Conservation (phyloP, 2,329 filamentous ascomycete genomes). For the Fusarium pseudonygamai region DNA sequence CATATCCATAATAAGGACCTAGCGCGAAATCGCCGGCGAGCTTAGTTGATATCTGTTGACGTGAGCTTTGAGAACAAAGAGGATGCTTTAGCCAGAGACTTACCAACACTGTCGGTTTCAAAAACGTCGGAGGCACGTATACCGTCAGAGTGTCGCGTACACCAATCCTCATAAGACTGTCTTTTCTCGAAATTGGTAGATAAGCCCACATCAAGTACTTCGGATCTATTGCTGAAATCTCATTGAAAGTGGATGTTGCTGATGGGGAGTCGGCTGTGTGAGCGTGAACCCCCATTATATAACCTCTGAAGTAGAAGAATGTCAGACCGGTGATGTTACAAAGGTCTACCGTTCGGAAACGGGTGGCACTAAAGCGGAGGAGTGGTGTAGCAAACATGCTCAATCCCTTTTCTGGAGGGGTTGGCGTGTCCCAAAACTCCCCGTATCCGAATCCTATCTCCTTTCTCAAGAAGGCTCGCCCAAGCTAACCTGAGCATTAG, state of each 20-base stretch:
- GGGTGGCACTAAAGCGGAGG: rapidly evolving
- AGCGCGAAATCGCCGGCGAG: not conserved
- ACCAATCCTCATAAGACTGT: not conserved
- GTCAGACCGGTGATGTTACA: not conserved
- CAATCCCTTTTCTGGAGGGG: not conserved
- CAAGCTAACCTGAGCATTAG: not conserved
- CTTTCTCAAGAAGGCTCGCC: not conserved
- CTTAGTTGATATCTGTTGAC: not conserved
- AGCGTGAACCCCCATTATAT: not conserved
- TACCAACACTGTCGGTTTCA: not conserved
- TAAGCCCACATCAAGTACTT: not conserved
- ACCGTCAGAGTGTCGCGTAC: not conserved
- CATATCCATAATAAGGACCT: not conserved
- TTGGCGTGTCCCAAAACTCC: not conserved
- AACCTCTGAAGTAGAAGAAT: not conserved
- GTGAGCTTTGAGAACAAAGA: not conserved
- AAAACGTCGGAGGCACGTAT: not conserved
- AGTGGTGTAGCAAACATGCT: not conserved
- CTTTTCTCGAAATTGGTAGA: not conserved
- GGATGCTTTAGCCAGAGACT: not conserved
- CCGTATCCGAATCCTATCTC: not conserved
- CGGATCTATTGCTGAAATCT: not conserved
- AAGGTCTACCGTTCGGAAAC: not conserved
- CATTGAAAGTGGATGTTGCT: not conserved
- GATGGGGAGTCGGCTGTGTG: not conserved